Percentiles rank a stretch among this genome's conserved stretches.
These are phyloP conservation scores for Prosopis cineraria DNA, from an alignment of 306 rosid genomes.

Conservation along the genomic window DNA sequence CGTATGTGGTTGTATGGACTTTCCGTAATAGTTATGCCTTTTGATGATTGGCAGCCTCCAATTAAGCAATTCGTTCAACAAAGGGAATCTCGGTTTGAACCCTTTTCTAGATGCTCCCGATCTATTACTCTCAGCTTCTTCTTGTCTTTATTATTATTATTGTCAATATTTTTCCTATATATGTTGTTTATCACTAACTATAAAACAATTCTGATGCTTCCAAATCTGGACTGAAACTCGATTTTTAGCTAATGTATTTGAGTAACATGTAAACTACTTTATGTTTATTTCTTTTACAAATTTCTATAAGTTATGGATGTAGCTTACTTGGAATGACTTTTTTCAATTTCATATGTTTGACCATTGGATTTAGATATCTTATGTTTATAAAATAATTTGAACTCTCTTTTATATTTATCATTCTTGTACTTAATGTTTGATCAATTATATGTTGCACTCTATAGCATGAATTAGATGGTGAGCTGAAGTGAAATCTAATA, in stretches of 20 bases:
- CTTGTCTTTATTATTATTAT: background rate
- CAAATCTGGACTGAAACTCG: background rate
- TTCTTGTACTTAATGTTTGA: background rate
- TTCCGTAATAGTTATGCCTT: background rate
- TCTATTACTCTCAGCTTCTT: background rate
- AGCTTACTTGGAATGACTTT: background rate
- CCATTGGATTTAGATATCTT: background rate
- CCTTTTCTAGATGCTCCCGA: constrained; percentile 9
- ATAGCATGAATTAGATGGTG: too few relatives aligned
- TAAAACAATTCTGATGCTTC: background rate
- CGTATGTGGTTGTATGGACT: background rate
- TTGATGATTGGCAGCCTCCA: background rate
- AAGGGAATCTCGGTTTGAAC: constrained; percentile 26
- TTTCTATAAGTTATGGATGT: background rate
- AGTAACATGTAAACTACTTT: background rate
- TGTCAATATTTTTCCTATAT: background rate
- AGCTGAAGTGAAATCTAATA: too few relatives aligned
- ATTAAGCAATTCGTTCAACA: background rate
- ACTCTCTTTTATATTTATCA: background rate
- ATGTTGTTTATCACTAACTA: background rate
- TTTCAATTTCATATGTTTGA: background rate
- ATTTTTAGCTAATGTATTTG: background rate
- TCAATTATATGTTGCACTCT: too few relatives aligned
- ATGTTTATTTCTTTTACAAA: background rate
- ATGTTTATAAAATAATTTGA: background rate